Evolutionary conservation across 2,329 filamentous ascomycete species (phyloP).

Genomic region (Monosporascus sp.): DNA sequence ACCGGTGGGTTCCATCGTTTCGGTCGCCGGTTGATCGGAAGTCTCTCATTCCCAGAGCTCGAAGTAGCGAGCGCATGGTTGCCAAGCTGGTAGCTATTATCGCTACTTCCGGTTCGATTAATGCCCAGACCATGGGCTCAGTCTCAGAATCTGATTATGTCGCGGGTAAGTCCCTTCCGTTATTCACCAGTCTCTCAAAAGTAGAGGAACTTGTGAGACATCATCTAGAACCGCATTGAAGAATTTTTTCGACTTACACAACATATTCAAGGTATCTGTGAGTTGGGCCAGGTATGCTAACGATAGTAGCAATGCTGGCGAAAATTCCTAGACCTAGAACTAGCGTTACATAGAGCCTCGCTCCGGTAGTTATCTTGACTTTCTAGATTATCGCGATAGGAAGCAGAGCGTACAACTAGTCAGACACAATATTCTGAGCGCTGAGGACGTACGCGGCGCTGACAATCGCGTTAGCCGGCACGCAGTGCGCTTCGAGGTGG

Average conservation of each 20-base stretch:
- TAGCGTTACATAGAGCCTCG: constrained; percentile 46
- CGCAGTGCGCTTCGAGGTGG: constrained; percentile 33
- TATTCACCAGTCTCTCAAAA: not conserved
- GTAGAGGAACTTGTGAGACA: not conserved
- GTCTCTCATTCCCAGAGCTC: constrained; percentile 40
- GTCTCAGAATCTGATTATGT: constrained; percentile 38
- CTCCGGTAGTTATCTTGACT: constrained; percentile 47
- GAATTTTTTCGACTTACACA: constrained; percentile 35
- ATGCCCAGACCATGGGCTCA: constrained; percentile 50
- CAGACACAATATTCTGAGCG: constrained; percentile 47
- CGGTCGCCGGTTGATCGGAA: constrained; percentile 36
- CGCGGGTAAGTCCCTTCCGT: not conserved
- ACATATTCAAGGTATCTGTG: constrained; percentile 38
- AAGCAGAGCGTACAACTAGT: constrained; percentile 50
- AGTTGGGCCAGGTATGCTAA: constrained; percentile 44
- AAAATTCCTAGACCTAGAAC: constrained; percentile 48
- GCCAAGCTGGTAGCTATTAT: constrained; percentile 49
- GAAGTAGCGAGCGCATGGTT: constrained; percentile 50
- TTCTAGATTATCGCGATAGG: constrained; percentile 51
- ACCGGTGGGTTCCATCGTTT: constrained; percentile 23
- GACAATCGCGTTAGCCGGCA: constrained; percentile 38
- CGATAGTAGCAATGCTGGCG: constrained; percentile 49
- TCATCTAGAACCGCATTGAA: not conserved
- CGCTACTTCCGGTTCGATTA: constrained; percentile 52
- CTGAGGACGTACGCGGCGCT: constrained; percentile 46